A percentile compares a stretch with the other conserved stretches of the same genome.
These are phyloP conservation scores for Escallonia rubra DNA, from an alignment of 129 eudicot species.

Conservation along the genomic window DNA sequence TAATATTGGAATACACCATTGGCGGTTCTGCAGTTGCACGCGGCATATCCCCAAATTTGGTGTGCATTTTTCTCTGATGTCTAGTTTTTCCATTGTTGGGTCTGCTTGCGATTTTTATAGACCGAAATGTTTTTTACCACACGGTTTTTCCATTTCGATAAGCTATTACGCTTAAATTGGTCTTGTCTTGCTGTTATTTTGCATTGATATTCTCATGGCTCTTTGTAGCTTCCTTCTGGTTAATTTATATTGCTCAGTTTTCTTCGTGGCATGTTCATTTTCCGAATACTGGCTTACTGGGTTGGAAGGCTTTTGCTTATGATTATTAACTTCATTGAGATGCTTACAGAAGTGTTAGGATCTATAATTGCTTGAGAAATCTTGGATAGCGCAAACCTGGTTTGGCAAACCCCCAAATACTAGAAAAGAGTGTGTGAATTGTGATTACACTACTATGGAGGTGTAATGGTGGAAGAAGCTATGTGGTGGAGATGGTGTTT, in stretches of 20 bases:
- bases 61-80: slow-evolving; percentile 17
- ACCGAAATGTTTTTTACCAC: neutral
- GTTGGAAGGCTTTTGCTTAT: neutral
- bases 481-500: too few relatives aligned
- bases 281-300: neutral
- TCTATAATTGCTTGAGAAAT: too few relatives aligned
- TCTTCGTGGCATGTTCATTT: neutral
- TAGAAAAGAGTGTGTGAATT: too few relatives aligned
- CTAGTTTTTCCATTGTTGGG: slow-evolving; percentile 6
- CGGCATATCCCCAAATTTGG: slow-evolving; percentile 97
- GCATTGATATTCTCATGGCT: neutral
- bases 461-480: too few relatives aligned
- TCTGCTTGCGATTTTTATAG: neutral
- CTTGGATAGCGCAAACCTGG: too few relatives aligned
- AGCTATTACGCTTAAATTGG: neutral
- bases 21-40: slow-evolving; percentile 99
- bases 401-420: too few relatives aligned
- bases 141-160: neutral
- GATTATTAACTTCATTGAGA: neutral
- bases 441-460: too few relatives aligned
- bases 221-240: neutral
- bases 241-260: neutral
- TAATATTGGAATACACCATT: slow-evolving; percentile 92
- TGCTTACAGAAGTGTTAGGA: neutral
- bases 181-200: neutral